These are phyloP conservation scores for Aaosphaeria arxii DNA, from an alignment of 2,329 filamentous ascomycete genomes.

Conservation along the genomic window DNA sequence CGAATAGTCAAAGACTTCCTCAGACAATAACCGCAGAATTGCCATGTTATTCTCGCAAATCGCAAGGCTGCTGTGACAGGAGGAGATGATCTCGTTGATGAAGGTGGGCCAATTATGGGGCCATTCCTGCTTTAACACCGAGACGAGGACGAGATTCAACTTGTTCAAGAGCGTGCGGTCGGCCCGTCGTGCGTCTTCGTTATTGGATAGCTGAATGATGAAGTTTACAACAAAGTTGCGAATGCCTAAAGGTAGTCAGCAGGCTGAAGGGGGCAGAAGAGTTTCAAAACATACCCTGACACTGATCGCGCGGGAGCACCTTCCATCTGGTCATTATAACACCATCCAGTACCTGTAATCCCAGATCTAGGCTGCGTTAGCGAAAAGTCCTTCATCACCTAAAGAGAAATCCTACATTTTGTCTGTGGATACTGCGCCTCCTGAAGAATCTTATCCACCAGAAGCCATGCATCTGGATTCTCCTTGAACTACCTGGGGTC, in stretches of 20 bases:
- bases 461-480: slow-evolving; percentile 95
- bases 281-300: slow-evolving; percentile 63
- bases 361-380: slow-evolving; percentile 65
- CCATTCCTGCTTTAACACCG: slow-evolving; percentile 98
- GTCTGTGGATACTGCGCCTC: slow-evolving; percentile 92
- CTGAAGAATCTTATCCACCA: slow-evolving; percentile 95
- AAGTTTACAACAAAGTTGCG: slow-evolving; percentile 99
- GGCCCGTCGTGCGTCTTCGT: slow-evolving; percentile 80
- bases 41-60: slow-evolving; percentile 99
- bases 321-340: slow-evolving; percentile 99
- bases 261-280: background rate
- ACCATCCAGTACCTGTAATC: slow-evolving; percentile 93
- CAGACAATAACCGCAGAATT: slow-evolving; percentile 89
- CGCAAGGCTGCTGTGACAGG: slow-evolving; percentile 90
- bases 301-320: slow-evolving; percentile 92
- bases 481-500: slow-evolving; percentile 77
- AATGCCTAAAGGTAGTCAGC: slow-evolving; percentile 62
- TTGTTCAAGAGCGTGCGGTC: slow-evolving; percentile 95
- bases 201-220: slow-evolving; percentile 89
- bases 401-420: slow-evolving; percentile 69
- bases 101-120: slow-evolving; percentile 99
- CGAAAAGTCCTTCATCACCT: slow-evolving; percentile 14
- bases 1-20: slow-evolving; percentile 98
- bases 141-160: slow-evolving; percentile 94
- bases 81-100: slow-evolving; percentile 98